Base-by-base conservation (phyloP, 192 early-diverging fungal genomes). In the Backusella macrospora region DNA sequence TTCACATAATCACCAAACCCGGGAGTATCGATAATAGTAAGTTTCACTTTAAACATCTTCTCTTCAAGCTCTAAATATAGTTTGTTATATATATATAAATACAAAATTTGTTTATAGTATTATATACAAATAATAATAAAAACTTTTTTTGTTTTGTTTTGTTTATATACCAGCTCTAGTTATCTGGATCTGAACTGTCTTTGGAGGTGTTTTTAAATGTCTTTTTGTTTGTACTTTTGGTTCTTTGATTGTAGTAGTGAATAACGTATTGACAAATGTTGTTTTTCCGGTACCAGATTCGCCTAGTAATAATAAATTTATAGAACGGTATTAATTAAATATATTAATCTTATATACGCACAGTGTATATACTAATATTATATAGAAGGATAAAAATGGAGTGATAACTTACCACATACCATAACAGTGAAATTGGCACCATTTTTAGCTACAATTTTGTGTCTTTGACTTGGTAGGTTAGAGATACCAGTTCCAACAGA, bases 1-100 rank as follows among this genome's bases (percentile, higher is more conserved):
- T 98, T 99, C 80, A 99, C 94, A 81, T 94, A 95, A 80, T 99
- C 97, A 74, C 97, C 96, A 80, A 95, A 99, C n/a, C 97, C 97
- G 47, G 98, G 98, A 16, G 98, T 98, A 79, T 99, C 98, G 43
- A 97, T 95, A 37, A 98, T 93, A 49, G 91, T 97, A 7, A 99
- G 87, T 76, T 94, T 93, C 63, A 99, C 89, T 76, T 92, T 91
- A 73, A 99, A 94, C 55, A 92, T 94, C 79, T 94, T 97, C 81
- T 99, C 98, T 82, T 99, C 95, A 65, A 99, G 91, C 15, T 96
- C 98, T 86, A 80, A 21, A 16, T 39, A 8, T 37, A 55, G 29
- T 34, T 34, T 34, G 29, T 34, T 34, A 34, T 34, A 34, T 34
- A 34, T 34, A 34, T 34, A 34, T 34, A 34, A 34, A 34, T 34